These are phyloP conservation scores for Allium sativum DNA, from an alignment of 106 monocot genomes.

Conservation along the genomic window DNA sequence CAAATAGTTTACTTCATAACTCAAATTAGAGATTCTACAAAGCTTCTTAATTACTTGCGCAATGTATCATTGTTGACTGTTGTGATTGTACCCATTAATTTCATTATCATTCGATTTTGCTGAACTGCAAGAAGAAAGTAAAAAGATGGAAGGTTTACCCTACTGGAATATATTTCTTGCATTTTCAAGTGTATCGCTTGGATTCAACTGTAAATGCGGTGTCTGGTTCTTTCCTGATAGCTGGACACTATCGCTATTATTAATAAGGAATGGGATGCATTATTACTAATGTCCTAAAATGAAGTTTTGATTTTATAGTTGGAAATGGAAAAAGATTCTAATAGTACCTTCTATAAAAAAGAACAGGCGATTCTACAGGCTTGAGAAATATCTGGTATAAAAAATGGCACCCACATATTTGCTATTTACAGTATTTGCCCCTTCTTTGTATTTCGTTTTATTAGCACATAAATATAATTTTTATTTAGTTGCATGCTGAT, in stretches of 20 bases:
- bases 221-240: not conserved
- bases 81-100: too few relatives aligned
- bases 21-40: too few relatives aligned
- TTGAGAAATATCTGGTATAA: constrained; percentile 87
- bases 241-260: not conserved
- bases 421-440: constrained; percentile 68
- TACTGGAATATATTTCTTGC: constrained; percentile 90
- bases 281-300: not conserved
- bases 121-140: constrained; percentile 63
- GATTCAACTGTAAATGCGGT: constrained; percentile 80
- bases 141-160: constrained; percentile 81
- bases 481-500: too few relatives aligned
- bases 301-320: constrained; percentile 39
- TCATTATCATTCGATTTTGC: not conserved
- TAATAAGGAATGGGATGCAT: not conserved
- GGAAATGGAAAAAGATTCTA: constrained; percentile 91
- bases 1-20: too few relatives aligned
- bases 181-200: constrained; percentile 93
- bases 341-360: constrained; percentile 93
- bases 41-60: too few relatives aligned
- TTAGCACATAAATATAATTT: too few relatives aligned
- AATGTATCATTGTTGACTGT: too few relatives aligned
- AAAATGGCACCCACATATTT: constrained; percentile 94
- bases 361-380: constrained; percentile 91
- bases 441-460: not conserved